phyloP scores from a whole-genome alignment of 1,284 basidiomycete genomes.

The Cutaneotrichosporon sp. region DNA sequence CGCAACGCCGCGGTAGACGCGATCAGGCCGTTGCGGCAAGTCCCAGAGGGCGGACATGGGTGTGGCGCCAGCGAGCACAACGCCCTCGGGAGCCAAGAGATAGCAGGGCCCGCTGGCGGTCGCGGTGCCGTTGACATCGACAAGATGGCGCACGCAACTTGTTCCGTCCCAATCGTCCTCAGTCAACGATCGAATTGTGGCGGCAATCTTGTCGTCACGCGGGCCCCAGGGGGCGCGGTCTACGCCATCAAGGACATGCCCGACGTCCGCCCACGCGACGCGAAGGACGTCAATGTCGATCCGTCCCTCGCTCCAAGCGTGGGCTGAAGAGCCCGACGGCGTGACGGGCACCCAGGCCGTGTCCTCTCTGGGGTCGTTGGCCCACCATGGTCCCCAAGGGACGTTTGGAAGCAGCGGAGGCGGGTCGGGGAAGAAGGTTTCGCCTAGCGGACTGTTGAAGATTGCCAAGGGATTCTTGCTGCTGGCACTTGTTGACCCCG shows the following conservation, averaged over 20 bases:
- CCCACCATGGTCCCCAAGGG: slow-evolving; percentile 40
- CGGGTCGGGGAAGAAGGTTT: slow-evolving; percentile 29
- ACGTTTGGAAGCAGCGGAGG: slow-evolving; percentile 40
- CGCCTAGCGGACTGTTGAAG: slow-evolving; percentile 4
- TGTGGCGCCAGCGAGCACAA: slow-evolving; percentile 5
- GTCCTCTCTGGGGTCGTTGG: slow-evolving; percentile 16
- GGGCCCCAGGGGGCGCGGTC: slow-evolving; percentile 5
- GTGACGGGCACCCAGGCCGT: slow-evolving; percentile 10
- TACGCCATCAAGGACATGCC: slow-evolving; percentile 34
- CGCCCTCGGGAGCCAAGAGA: slow-evolving; percentile 19
- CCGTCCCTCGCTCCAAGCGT: background rate
- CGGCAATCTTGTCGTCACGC: slow-evolving; percentile 11
- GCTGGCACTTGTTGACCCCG: background rate
- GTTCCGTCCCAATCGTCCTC: slow-evolving; percentile 32
- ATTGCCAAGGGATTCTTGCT: slow-evolving; percentile 1
- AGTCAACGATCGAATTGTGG: slow-evolving; percentile 4
- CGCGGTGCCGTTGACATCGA: slow-evolving; percentile 6
- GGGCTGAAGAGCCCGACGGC: slow-evolving; percentile 4
- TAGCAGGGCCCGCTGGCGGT: slow-evolving; percentile 25
- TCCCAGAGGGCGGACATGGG: slow-evolving; percentile 4
- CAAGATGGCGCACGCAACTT: slow-evolving; percentile 30
- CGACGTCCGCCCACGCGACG: slow-evolving; percentile 43
- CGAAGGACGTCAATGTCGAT: slow-evolving; percentile 30
- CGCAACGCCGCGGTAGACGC: slow-evolving; percentile 31
- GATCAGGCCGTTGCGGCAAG: slow-evolving; percentile 3